Percentiles rank a stretch among this genome's conserved stretches.
Conservation (phyloP, 1,284 basidiomycete genomes). For the Pseudozyma sp. region DNA sequence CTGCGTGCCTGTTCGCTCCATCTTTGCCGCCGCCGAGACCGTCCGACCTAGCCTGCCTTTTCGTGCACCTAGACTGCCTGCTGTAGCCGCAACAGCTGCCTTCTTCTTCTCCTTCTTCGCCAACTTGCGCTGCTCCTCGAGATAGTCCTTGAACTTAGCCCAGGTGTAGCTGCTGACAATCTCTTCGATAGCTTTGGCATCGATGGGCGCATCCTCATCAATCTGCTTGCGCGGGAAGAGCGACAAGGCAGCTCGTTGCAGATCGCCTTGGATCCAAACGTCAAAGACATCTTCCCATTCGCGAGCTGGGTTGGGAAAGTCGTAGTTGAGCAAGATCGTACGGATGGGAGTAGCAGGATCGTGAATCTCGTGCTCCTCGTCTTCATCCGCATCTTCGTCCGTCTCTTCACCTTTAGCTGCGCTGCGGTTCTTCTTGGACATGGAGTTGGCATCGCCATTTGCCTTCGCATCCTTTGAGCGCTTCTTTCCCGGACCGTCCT, state of each 20-base stretch:
- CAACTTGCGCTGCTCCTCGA: conserved; percentile 43
- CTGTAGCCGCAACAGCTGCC: conserved; percentile 14
- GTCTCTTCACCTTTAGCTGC: background rate
- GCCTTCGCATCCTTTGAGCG: conserved; percentile 13
- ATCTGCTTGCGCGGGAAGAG: conserved; percentile 41
- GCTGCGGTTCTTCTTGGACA: conserved; percentile 8
- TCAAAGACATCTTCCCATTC: conserved; percentile 94
- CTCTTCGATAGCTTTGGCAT: conserved; percentile 31
- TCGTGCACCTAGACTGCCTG: conserved; percentile 12
- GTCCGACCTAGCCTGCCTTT: conserved; percentile 36
- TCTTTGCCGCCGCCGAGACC: conserved; percentile 38
- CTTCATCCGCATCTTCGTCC: conserved; percentile 21
- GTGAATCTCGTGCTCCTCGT: conserved; percentile 47
- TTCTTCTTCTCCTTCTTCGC: conserved; percentile 44
- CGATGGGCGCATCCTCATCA: conserved; percentile 17
- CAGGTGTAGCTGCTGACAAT: conserved; percentile 34
- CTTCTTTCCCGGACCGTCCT: conserved; percentile 47
- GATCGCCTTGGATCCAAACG: conserved; percentile 88
- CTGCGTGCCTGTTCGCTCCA: conserved; percentile 22
- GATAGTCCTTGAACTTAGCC: conserved; percentile 34
- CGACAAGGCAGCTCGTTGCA: conserved; percentile 73
- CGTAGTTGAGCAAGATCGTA: conserved; percentile 86
- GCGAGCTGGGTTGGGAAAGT: conserved; percentile 84
- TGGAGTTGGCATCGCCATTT: background rate
- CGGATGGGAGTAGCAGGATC: conserved; percentile 72